phyloP scores from a whole-genome alignment of 108 stramenopile species.

The Cyclotella kingstonii region DNA sequence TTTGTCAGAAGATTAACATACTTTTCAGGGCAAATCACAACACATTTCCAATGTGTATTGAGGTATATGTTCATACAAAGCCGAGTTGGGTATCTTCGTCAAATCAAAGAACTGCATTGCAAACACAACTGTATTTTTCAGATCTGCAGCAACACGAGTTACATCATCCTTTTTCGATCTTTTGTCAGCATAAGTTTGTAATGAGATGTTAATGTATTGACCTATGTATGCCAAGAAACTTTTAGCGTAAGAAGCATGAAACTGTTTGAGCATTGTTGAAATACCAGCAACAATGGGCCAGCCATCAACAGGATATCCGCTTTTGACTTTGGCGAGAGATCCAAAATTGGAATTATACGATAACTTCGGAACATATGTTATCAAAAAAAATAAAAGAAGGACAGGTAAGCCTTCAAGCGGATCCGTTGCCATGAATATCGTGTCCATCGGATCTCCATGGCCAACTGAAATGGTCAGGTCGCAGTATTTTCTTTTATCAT shows the following conservation, averaged over 20 bases:
- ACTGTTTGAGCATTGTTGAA: constrained; percentile 54
- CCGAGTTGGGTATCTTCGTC: constrained; percentile 29
- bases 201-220: constrained; percentile 51
- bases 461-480: constrained; percentile 49
- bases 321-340: constrained; percentile 39
- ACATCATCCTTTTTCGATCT: constrained; percentile 32
- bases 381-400: constrained; percentile 43
- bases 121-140: constrained; percentile 42
- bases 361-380: constrained; percentile 43
- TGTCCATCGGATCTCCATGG: constrained; percentile 48
- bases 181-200: constrained; percentile 18
- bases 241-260: constrained; percentile 49
- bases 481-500: constrained; percentile 25
- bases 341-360: constrained; percentile 43
- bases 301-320: constrained; percentile 53
- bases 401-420: constrained; percentile 52
- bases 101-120: constrained; percentile 44
- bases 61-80: constrained; percentile 47
- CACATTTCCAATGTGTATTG: constrained; percentile 55
- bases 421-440: constrained; percentile 53
- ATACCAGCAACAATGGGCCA: constrained; percentile 53
- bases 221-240: constrained; percentile 51
- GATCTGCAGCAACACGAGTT: constrained; percentile 38
- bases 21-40: constrained; percentile 10
- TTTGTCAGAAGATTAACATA: not conserved